Conservation (phyloP, 176 grass and related monocot genomes). For the Raddia distichophylla region DNA sequence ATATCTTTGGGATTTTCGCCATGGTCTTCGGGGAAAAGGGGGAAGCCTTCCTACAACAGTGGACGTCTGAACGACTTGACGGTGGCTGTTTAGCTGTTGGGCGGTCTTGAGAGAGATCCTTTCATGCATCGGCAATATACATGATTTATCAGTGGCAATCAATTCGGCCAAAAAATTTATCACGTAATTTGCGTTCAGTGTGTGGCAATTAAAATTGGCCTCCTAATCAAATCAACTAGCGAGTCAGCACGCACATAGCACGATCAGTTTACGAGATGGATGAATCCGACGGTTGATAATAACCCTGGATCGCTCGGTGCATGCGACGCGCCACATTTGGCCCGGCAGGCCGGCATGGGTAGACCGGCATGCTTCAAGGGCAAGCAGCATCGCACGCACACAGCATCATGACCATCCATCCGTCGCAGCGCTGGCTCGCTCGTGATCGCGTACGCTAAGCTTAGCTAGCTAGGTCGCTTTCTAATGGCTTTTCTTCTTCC, state of each 20-base stretch:
- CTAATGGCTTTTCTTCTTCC: background rate
- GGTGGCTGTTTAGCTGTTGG: too few relatives aligned
- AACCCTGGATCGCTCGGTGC: background rate
- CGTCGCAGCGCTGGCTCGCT: background rate
- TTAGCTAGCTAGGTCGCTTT: slow-evolving; percentile 21
- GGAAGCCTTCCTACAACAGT: too few relatives aligned
- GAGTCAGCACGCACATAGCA: background rate
- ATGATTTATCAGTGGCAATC: too few relatives aligned
- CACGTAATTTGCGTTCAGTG: too few relatives aligned
- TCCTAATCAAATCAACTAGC: background rate
- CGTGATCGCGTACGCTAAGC: slow-evolving; percentile 27
- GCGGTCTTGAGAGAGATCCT: too few relatives aligned
- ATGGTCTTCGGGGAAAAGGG: too few relatives aligned
- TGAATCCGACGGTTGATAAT: background rate
- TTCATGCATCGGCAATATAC: too few relatives aligned
- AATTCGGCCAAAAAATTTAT: too few relatives aligned
- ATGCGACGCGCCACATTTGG: background rate
- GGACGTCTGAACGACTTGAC: too few relatives aligned
- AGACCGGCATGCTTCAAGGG: slow-evolving; percentile 5
- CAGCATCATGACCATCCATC: too few relatives aligned
- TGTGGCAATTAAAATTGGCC: too few relatives aligned
- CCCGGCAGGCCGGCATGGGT: slow-evolving; percentile 27
- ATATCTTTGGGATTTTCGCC: too few relatives aligned
- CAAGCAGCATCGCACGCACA: background rate
- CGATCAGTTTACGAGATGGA: background rate